Evolutionary conservation across 768 basidiomycete genomes (phyloP).

Genomic region (Boletus barrowsii): DNA sequence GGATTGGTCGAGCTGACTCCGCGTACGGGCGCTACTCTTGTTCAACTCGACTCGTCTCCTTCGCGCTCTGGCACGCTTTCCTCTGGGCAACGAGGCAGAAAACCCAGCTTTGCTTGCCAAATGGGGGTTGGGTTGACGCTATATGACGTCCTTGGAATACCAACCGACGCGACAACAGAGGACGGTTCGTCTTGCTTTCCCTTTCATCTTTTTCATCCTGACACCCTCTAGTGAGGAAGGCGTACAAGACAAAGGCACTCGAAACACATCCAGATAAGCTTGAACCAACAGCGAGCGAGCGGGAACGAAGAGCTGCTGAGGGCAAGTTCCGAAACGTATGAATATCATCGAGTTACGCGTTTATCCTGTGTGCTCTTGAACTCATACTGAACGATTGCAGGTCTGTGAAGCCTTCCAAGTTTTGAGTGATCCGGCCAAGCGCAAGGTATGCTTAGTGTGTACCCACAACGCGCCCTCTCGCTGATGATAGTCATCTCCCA

Average conservation of each 20-base stretch:
- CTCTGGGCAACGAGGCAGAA: background rate
- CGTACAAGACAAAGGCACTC: constrained; percentile 63
- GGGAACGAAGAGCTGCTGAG: constrained; percentile 52
- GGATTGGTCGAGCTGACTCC: background rate
- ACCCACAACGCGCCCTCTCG: background rate
- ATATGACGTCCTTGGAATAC: constrained; percentile 46
- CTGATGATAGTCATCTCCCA: constrained; percentile 14
- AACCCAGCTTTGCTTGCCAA: background rate
- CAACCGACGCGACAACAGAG: constrained; percentile 44
- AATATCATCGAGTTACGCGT: constrained; percentile 22
- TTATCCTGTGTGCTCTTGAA: constrained; percentile 3
- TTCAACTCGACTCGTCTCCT: background rate
- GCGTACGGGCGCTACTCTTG: background rate
- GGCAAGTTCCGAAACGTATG: constrained; percentile 60
- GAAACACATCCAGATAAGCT: constrained; percentile 77
- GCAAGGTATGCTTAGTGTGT: constrained; percentile 42
- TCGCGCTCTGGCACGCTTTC: background rate
- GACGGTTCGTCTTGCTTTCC: constrained; percentile 39
- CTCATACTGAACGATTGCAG: constrained; percentile 35
- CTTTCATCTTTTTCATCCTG: background rate
- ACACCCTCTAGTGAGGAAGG: constrained; percentile 48
- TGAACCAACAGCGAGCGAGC: constrained; percentile 47
- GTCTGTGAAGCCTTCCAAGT: constrained; percentile 62
- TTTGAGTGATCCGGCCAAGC: constrained; percentile 51
- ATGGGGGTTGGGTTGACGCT: constrained; percentile 35